Evolutionary conservation across 2,329 filamentous ascomycete species (phyloP).

Genomic region (Chaetomium sp.): DNA sequence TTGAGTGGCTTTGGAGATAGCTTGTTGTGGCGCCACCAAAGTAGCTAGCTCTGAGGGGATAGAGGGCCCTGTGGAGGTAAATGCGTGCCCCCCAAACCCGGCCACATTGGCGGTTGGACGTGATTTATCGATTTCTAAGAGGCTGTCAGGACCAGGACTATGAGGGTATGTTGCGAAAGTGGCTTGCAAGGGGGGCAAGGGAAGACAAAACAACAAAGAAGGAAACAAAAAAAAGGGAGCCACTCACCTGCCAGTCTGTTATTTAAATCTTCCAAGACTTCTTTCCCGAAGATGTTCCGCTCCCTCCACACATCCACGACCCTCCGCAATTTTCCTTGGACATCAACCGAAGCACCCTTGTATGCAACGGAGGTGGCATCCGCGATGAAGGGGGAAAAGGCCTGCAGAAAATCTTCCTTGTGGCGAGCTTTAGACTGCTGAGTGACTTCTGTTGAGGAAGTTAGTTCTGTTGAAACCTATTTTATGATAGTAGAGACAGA

Average conservation of each 20-base stretch:
- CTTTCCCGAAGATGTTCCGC: constrained; percentile 72
- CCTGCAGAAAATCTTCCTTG: constrained; percentile 86
- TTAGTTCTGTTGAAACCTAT: too few species aligned
- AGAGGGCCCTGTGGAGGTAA: constrained; percentile 49
- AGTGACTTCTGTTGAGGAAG: constrained; percentile 63
- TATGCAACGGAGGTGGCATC: constrained; percentile 90
- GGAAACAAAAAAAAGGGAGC: not conserved
- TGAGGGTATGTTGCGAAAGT: not conserved
- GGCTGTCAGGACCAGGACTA: constrained; percentile 14
- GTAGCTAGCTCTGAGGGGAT: constrained; percentile 71
- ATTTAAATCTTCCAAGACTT: constrained; percentile 77
- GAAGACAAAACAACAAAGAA: not conserved
- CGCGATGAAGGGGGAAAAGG: constrained; percentile 85
- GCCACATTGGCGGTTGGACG: constrained; percentile 46
- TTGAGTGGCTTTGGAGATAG: constrained; percentile 64
- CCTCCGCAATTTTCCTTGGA: constrained; percentile 79
- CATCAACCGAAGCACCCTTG: constrained; percentile 76
- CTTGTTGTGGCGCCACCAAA: constrained; percentile 67
- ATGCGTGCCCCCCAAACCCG: constrained; percentile 58
- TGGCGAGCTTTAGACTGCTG: constrained; percentile 91
- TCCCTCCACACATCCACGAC: constrained; percentile 95
- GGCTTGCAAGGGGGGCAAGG: too few species aligned
- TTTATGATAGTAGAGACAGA: constrained; percentile 35
- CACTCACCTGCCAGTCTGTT: constrained; percentile 65
- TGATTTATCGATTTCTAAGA: constrained; percentile 52